A percentile compares a stretch with the other conserved stretches of the same genome.
phyloP scores from a whole-genome alignment of 2,329 filamentous ascomycete genomes.

The Coleophoma cylindrospora region DNA sequence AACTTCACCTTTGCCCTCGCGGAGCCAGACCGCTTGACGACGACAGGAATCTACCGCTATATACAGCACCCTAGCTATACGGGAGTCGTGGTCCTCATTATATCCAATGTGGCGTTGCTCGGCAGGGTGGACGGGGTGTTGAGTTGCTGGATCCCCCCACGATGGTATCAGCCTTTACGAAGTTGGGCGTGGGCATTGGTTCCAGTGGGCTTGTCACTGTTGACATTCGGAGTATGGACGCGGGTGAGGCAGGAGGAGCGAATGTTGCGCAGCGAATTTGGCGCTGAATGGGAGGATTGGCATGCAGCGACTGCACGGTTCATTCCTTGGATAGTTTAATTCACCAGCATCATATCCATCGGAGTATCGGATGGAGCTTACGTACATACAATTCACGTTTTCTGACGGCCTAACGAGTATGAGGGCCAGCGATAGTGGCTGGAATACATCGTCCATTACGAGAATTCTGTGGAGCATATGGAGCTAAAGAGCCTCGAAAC shows the following conservation, averaged over 20 bases:
- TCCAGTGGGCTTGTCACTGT: conserved; percentile 4
- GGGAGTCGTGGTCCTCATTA: conserved; percentile 31
- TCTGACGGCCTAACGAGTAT: too few species aligned
- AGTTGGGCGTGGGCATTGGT: neutral
- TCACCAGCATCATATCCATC: too few species aligned
- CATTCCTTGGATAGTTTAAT: conserved; percentile 37
- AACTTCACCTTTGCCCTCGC: conserved; percentile 50
- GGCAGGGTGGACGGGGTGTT: conserved; percentile 31
- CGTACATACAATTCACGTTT: too few species aligned
- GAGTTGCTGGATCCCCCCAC: conserved; percentile 32
- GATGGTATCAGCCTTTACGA: conserved; percentile 4
- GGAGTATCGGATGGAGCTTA: too few species aligned
- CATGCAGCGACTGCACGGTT: conserved; percentile 41
- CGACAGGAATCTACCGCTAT: conserved; percentile 67
- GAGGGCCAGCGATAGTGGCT: too few species aligned
- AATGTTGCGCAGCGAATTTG: conserved; percentile 43
- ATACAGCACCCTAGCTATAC: conserved; percentile 81
- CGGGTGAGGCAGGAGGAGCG: conserved; percentile 43
- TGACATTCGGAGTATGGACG: conserved; percentile 19
- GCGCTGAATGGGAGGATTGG: conserved; percentile 42
- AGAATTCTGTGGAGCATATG: too few species aligned
- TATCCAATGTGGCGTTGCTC: conserved; percentile 28
- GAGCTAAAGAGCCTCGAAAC: too few species aligned
- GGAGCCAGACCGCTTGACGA: conserved; percentile 65
- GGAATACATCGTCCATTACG: too few species aligned